Conservation (phyloP, 2,329 filamentous ascomycete genomes). For the Lasiodiplodia gonubiensis region DNA sequence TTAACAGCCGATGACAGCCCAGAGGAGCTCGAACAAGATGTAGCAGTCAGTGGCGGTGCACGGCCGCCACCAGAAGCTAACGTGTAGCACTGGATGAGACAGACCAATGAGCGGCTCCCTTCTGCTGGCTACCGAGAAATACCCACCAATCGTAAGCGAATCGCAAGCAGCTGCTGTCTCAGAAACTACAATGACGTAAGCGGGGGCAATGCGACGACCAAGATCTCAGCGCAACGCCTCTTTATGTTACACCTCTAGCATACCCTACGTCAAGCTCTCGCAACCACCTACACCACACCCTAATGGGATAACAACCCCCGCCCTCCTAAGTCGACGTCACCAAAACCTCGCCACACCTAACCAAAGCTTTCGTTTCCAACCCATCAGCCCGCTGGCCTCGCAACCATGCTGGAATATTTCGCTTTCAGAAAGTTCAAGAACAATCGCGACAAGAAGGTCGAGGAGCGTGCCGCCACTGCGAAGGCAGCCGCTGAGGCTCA, state of each 20-base stretch:
- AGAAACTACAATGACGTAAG: too few relatives aligned
- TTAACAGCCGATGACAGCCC: too few relatives aligned
- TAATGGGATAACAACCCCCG: background rate
- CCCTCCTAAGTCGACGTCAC: background rate
- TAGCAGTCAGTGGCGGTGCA: too few relatives aligned
- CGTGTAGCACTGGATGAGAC: too few relatives aligned
- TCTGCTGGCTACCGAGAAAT: too few relatives aligned
- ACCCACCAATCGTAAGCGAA: too few relatives aligned
- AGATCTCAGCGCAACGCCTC: background rate
- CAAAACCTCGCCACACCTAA: background rate
- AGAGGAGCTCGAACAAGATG: too few relatives aligned
- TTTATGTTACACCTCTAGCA: background rate
- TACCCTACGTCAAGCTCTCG: constrained; percentile 11
- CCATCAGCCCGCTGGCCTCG: background rate
- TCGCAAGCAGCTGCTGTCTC: too few relatives aligned
- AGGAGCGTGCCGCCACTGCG: constrained; percentile 25
- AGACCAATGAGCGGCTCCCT: too few relatives aligned
- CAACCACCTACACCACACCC: background rate
- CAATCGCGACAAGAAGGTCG: constrained; percentile 35
- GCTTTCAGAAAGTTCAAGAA: constrained; percentile 49
- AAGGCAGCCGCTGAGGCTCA: constrained; percentile 36
- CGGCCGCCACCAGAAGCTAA: too few relatives aligned
- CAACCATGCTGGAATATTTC: constrained; percentile 45
- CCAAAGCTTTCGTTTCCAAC: background rate
- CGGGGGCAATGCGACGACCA: too few relatives aligned